Percentiles rank a stretch among this genome's conserved stretches.
These are phyloP conservation scores for Rubus parviflorus DNA, from an alignment of 306 rosid genomes.

Conservation along the genomic window DNA sequence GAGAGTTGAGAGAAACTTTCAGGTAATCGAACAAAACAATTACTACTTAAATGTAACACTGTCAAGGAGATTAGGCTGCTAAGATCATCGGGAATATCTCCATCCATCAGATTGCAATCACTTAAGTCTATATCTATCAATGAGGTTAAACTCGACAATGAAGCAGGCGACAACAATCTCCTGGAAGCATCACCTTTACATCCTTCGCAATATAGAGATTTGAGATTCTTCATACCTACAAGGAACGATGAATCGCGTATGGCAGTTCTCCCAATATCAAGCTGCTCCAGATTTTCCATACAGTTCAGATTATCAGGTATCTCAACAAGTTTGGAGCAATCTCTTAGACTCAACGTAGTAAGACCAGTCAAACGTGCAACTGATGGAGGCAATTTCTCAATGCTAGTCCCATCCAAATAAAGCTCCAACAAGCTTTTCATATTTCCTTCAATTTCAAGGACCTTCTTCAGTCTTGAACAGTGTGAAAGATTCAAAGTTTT, in stretches of 20 bases:
- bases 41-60: background rate
- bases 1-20: background rate
- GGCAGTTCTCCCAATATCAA: conserved; percentile 22
- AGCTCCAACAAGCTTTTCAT: background rate
- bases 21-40: background rate
- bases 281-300: conserved; percentile 12
- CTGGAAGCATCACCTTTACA: background rate
- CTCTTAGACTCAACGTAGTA: background rate
- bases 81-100: background rate
- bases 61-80: background rate
- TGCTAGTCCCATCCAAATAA: background rate
- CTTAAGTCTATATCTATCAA: conserved; percentile 11
- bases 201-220: background rate
- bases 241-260: conserved; percentile 15
- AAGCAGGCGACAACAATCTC: too few species aligned
- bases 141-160: background rate
- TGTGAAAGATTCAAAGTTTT: conserved; percentile 3
- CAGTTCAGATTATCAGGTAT: conserved; percentile 18
- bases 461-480: conserved; percentile 18
- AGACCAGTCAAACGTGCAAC: background rate
- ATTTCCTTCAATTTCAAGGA: background rate
- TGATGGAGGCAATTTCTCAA: background rate
- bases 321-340: conserved; percentile 9
- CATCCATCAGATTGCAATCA: conserved; percentile 19
- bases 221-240: conserved; percentile 1